Conservation (phyloP, 768 basidiomycete species). For the Pleurotus ostreatus region DNA sequence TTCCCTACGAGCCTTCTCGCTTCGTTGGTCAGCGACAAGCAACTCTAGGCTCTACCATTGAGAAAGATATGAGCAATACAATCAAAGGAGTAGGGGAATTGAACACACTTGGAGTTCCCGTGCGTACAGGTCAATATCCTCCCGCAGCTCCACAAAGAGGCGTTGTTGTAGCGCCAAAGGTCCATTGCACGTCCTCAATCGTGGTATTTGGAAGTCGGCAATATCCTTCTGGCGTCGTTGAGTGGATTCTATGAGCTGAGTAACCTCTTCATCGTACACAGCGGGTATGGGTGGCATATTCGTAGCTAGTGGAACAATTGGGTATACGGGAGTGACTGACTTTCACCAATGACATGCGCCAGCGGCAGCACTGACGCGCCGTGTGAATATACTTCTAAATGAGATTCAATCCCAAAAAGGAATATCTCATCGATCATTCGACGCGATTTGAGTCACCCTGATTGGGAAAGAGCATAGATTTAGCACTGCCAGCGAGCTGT, state of each 20-base stretch:
- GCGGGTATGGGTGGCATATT: conserved; percentile 62
- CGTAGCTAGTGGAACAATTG: not conserved
- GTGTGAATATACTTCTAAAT: no score
- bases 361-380: no score
- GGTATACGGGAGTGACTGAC: no score
- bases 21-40: conserved; percentile 68
- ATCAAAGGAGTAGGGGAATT: conserved; percentile 10
- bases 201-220: conserved; percentile 67
- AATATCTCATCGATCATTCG: no score
- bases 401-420: no score
- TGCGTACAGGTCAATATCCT: conserved; percentile 62
- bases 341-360: no score
- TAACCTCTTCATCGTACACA: conserved; percentile 48
- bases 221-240: conserved; percentile 62
- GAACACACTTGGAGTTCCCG: conserved; percentile 63
- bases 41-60: conserved; percentile 57
- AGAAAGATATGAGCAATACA: conserved; percentile 8
- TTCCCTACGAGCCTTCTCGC: conserved; percentile 45
- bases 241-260: conserved; percentile 44
- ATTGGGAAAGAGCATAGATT: no score
- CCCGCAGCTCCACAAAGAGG: conserved; percentile 69
- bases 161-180: conserved; percentile 70
- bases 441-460: no score
- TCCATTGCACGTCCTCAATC: conserved; percentile 63
- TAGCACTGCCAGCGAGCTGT: no score